Percentiles rank a stretch among this genome's conserved stretches.
phyloP scores from a whole-genome alignment of 73 alveolate genomes.

The Paramecium primaurelia region DNA sequence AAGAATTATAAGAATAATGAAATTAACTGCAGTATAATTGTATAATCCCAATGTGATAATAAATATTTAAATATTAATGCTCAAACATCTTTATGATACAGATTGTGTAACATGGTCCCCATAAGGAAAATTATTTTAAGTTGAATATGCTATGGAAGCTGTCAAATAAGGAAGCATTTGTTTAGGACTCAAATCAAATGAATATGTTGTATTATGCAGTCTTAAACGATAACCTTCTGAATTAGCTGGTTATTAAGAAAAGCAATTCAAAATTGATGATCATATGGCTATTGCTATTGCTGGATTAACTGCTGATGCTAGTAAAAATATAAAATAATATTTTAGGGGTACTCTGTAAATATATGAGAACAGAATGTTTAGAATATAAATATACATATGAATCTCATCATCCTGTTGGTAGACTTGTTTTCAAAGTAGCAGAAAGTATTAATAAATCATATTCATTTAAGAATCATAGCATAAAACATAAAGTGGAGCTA shows the following conservation, averaged over 20 bases:
- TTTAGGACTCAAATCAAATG: constrained; percentile 89
- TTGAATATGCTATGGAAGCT: constrained; percentile 99
- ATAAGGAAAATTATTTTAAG: constrained; percentile 93
- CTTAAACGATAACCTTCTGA: constrained; percentile 86
- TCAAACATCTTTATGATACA: constrained; percentile 88
- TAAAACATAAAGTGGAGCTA: constrained; percentile 87
- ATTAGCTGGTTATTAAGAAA: constrained; percentile 87
- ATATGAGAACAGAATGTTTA: constrained; percentile 92
- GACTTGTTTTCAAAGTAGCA: constrained; percentile 85
- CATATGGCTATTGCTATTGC: constrained; percentile 98
- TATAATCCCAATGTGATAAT: constrained; percentile 34
- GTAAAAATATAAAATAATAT: constrained; percentile 82
- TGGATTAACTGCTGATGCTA: constrained; percentile 98
- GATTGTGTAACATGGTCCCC: constrained; percentile 97
- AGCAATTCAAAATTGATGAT: constrained; percentile 93
- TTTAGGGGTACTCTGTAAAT: constrained; percentile 82
- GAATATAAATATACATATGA: constrained; percentile 88
- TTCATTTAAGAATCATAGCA: constrained; percentile 75
- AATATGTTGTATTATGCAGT: constrained; percentile 72
- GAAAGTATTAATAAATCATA: constrained; percentile 60
- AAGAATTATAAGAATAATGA: neutral
- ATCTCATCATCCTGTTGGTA: constrained; percentile 82
- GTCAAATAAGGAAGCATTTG: constrained; percentile 96
- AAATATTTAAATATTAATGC: constrained; percentile 68
- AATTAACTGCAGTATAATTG: neutral